Base-by-base conservation (phyloP, 352 stramenopile genomes). In the Aphanomyces astaci region DNA sequence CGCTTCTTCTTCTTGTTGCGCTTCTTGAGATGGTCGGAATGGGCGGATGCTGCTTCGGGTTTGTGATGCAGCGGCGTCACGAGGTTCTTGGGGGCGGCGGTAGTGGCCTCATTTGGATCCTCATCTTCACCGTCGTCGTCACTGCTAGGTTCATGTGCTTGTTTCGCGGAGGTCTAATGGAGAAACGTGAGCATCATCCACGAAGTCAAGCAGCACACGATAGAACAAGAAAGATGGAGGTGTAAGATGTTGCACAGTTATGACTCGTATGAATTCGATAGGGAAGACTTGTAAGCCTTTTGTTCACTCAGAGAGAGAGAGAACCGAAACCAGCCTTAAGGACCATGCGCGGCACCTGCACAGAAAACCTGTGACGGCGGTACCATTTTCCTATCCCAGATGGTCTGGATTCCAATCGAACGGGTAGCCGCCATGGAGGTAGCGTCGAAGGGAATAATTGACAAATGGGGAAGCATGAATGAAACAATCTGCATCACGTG, bases 261-360 rank as follows among this genome's bases (percentile, higher is more conserved):
- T 94, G 85, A 94, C 85, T 94, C 85, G 85, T 94, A 94, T 94
- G 85, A 91, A 87, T 93, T 84, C 84, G 84, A 93, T 81, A 31
- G 82, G 76, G 83, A 75, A 87, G 78, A 80, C 79, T 64, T 65
- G 75, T 83, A 71, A 81, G 78, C 78, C 78, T 86, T 84, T 86
- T 88, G 83, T 73, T 73, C 64, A 40, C 67, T 74, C 71, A 82
- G 71, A 56, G 40, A 33, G 43, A 40, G 36, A 43, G 36, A 63
- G 71, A 77, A 70, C 79, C 84, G 84, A 84, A 93, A 84, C 90
- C 85, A 94, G 85, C 85, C 85, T 94, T 94, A 94, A 94, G 85
- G 85, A 94, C 85, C 80, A 88, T 90, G 85, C 83, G 71, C 72
- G 80, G 86, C 80, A 77, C 78, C 49, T 74, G 76, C 79, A 71